Percentiles rank a stretch among this genome's conserved stretches.
phyloP scores from a whole-genome alignment of 768 basidiomycete genomes.

The Postia placenta region DNA sequence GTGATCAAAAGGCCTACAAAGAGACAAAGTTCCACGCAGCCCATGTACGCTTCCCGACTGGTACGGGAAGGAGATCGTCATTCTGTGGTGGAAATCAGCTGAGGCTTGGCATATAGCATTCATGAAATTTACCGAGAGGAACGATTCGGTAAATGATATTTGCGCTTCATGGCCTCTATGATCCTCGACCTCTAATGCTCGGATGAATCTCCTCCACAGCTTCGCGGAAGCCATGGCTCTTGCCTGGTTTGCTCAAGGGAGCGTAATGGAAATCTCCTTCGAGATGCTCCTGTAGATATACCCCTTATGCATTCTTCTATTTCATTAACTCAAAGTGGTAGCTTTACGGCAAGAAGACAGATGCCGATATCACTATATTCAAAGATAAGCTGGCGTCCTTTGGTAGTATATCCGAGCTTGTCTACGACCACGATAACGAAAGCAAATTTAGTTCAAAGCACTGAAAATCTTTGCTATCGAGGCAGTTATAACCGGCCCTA shows the following conservation, averaged over 20 bases:
- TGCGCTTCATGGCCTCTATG: slow-evolving; percentile 28
- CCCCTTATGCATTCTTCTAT: not conserved
- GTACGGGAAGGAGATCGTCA: slow-evolving; percentile 65
- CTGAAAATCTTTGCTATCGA: too few species aligned
- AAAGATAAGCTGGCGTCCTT: too few species aligned
- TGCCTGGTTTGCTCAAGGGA: not conserved
- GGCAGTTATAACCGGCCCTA: too few species aligned
- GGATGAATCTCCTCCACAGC: slow-evolving; percentile 8
- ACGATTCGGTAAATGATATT: slow-evolving; percentile 48
- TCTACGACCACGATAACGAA: too few species aligned
- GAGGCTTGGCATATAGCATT: not conserved
- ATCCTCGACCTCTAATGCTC: slow-evolving; percentile 45
- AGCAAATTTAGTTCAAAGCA: too few species aligned
- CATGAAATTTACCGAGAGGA: slow-evolving; percentile 42
- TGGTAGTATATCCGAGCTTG: too few species aligned
- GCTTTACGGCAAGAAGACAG: not conserved
- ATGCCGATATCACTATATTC: too few species aligned
- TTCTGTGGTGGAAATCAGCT: slow-evolving; percentile 38
- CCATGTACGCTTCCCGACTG: slow-evolving; percentile 61
- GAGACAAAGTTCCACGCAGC: slow-evolving; percentile 57
- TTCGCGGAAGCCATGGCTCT: not conserved
- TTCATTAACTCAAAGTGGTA: not conserved
- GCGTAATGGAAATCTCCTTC: not conserved
- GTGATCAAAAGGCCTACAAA: slow-evolving; percentile 55
- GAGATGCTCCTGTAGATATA: not conserved